Percentiles rank a stretch among this genome's conserved stretches.
These are phyloP conservation scores for Penicillium cosmopolitanum DNA, from an alignment of 495 filamentous ascomycete genomes.

Conservation along the genomic window DNA sequence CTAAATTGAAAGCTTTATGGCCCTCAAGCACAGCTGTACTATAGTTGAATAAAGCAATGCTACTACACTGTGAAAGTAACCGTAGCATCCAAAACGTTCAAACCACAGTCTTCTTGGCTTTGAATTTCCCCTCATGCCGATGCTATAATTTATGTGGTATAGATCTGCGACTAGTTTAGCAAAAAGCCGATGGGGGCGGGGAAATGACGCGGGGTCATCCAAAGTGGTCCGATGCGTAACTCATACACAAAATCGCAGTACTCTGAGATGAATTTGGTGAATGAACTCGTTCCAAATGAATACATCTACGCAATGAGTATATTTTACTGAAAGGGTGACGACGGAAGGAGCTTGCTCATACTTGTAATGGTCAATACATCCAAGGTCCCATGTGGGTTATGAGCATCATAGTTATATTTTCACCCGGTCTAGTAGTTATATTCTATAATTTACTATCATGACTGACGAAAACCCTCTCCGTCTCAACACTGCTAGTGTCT, in stretches of 20 bases:
- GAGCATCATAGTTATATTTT: too few relatives aligned
- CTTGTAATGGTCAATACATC: too few relatives aligned
- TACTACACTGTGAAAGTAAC: not conserved
- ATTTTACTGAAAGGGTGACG: too few relatives aligned
- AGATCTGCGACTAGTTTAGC: not conserved
- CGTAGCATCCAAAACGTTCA: not conserved
- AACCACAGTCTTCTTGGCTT: too few relatives aligned
- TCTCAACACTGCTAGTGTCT: slow-evolving; percentile 19
- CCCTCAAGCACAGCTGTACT: not conserved
- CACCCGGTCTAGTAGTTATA: not conserved
- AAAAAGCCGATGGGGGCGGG: slow-evolving; percentile 1
- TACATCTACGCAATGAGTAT: too few relatives aligned
- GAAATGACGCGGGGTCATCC: not conserved
- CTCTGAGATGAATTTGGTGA: not conserved
- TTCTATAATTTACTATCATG: not conserved
- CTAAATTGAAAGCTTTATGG: not conserved
- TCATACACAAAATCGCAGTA: not conserved
- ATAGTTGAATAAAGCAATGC: not conserved
- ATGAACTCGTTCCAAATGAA: too few relatives aligned
- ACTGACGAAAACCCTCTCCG: slow-evolving; percentile 17
- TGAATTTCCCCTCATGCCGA: not conserved
- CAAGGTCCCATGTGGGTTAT: too few relatives aligned
- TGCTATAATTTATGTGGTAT: not conserved
- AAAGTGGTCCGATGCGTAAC: not conserved
- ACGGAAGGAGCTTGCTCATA: too few relatives aligned